These are phyloP conservation scores for Picochlorum sp. DNA, from an alignment of 139 green algal genomes.

Conservation along the genomic window DNA sequence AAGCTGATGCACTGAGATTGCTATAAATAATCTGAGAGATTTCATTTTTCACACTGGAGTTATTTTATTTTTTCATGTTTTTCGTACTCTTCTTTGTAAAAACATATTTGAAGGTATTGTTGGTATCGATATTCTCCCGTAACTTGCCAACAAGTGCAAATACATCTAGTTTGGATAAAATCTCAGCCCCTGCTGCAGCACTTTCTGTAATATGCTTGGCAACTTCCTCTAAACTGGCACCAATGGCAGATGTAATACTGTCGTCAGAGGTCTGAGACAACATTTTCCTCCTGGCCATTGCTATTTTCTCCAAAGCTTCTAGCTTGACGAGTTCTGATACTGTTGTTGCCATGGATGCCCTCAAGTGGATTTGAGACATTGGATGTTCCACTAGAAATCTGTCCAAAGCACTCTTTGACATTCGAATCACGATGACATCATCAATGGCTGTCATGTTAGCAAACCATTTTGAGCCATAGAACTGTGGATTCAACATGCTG, in stretches of 20 bases:
- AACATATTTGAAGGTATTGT: no score
- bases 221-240: not conserved
- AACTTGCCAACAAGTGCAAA: slow-evolving; percentile 21
- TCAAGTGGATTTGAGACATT: slow-evolving; percentile 30
- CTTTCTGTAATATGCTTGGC: slow-evolving; percentile 3
- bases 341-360: slow-evolving; percentile 21
- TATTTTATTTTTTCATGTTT: not conserved
- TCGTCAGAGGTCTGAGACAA: not conserved
- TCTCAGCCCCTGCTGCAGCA: not conserved
- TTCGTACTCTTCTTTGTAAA: no score
- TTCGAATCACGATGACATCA: slow-evolving; percentile 14
- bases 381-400: slow-evolving; percentile 29
- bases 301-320: slow-evolving; percentile 28
- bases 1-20: no score
- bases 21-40: no score
- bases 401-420: slow-evolving; percentile 21
- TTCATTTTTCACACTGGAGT: not conserved
- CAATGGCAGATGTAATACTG: not conserved
- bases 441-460: slow-evolving; percentile 7
- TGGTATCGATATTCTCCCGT: not conserved
- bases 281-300: slow-evolving; percentile 1
- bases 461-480: slow-evolving; percentile 19
- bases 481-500: slow-evolving; percentile 20
- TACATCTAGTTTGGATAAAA: slow-evolving; percentile 7
- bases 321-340: slow-evolving; percentile 22